Evolutionary conservation across 345 rosid genomes (phyloP).

Genomic region (Eucalyptus polybractea): DNA sequence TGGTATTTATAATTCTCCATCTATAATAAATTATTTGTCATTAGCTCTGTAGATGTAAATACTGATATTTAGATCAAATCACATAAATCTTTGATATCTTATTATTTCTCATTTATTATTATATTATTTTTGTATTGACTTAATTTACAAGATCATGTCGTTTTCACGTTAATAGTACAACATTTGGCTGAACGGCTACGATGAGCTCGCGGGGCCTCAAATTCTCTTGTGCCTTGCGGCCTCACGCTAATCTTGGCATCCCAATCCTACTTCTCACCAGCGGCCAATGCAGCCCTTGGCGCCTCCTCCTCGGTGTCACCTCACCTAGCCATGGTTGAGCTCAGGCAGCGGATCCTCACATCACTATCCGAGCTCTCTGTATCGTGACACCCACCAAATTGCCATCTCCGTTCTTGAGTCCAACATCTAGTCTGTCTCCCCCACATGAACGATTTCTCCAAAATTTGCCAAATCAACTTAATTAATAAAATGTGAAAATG

Average conservation of each 20-base stretch:
- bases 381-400: constrained; percentile 86
- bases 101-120: too few relatives aligned
- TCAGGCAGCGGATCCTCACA: constrained; percentile 72
- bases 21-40: too few relatives aligned
- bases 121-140: too few relatives aligned
- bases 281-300: background rate
- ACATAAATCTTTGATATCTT: too few relatives aligned
- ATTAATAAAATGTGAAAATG: too few relatives aligned
- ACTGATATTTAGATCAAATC: rapidly evolving
- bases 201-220: background rate
- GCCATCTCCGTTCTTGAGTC: constrained; percentile 87
- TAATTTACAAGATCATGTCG: rapidly evolving
- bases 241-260: constrained; percentile 18
- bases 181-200: background rate
- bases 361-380: constrained; percentile 72
- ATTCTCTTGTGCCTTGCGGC: background rate
- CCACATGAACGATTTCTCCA: too few relatives aligned
- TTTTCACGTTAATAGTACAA: too few relatives aligned
- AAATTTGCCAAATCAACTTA: too few relatives aligned
- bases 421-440: constrained; percentile 48
- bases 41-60: rapidly evolving
- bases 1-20: too few relatives aligned
- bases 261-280: background rate
- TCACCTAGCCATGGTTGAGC: constrained; percentile 91
- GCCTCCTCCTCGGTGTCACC: constrained; percentile 47